These are phyloP conservation scores for Sporisorium reilianum DNA, from an alignment of 1,284 basidiomycete species.

Conservation along the genomic window DNA sequence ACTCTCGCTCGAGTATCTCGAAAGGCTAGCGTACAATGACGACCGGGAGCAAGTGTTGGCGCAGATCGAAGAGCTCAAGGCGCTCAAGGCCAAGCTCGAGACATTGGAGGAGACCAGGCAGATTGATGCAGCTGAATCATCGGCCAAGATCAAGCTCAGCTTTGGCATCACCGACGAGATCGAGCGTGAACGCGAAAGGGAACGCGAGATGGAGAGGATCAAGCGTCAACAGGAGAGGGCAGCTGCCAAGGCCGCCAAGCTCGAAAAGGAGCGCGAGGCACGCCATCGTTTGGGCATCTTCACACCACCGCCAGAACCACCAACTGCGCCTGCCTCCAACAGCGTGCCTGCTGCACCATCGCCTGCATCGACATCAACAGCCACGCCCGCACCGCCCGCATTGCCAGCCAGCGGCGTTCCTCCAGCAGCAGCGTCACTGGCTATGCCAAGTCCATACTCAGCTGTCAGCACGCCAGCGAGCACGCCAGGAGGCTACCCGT, in stretches of 20 bases:
- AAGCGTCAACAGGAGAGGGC: slow-evolving; percentile 49
- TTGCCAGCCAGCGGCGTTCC: slow-evolving; percentile 6
- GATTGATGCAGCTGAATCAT: slow-evolving; percentile 21
- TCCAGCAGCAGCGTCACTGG: slow-evolving; percentile 11
- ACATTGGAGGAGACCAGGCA: slow-evolving; percentile 34
- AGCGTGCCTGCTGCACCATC: slow-evolving; percentile 9
- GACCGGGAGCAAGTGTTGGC: slow-evolving; percentile 50
- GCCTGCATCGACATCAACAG: slow-evolving; percentile 14
- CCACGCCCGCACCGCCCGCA: slow-evolving; percentile 11
- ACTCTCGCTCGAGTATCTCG: slow-evolving; percentile 54
- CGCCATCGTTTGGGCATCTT: slow-evolving; percentile 42
- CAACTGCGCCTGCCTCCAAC: background rate
- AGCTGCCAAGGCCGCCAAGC: slow-evolving; percentile 43
- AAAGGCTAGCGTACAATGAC: slow-evolving; percentile 60
- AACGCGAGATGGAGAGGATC: slow-evolving; percentile 41
- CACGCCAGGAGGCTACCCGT: slow-evolving; percentile 31
- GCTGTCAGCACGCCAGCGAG: slow-evolving; percentile 25
- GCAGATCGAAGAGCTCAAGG: slow-evolving; percentile 51
- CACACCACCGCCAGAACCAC: slow-evolving; percentile 30
- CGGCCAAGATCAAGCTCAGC: slow-evolving; percentile 37
- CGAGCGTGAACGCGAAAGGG: slow-evolving; percentile 44
- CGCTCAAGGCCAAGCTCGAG: slow-evolving; percentile 55
- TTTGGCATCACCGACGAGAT: slow-evolving; percentile 53
- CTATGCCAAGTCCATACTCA: slow-evolving; percentile 17
- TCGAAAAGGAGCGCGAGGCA: slow-evolving; percentile 46